Base-by-base conservation (phyloP, 2,329 filamentous ascomycete species). In the Paecilomyces variotii region DNA sequence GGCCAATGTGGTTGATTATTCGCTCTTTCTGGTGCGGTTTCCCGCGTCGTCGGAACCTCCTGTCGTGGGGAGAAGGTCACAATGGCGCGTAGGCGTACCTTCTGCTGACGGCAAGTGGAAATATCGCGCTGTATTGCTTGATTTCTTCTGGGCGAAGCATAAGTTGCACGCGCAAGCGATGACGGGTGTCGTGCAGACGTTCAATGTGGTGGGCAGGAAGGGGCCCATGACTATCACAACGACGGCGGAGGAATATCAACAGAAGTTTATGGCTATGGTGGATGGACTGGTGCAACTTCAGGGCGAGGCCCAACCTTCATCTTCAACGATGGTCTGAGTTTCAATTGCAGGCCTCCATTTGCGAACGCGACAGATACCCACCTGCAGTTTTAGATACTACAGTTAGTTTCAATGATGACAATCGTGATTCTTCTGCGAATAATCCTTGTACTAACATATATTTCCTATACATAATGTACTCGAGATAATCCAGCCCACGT, bases 61-160 rank as follows among this genome's bases (percentile, higher is more conserved):
- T 10, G 69, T 75, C 26, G 60, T 76, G 57, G 68, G 68, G n/a
- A 61, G 62, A 39, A 60, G 60, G 55, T 67, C 63, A 50, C 74
- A 74, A 4, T 91, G 87, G 87, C 78, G 87, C 10, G 80, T 76
- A 0, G 88, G 88, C 0, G 66, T 90, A 0, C 64, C 72, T 0
- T 87, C 86, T 9, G 76, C 79, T 0, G 84, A 89, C 65, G 83
- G 83, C 0, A 83, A 84, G 64, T 87, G 86, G 78, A 76, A 86
- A 11, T 91, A 89, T 66, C 81, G 87, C 2, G 85, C 82, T 2
- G 81, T 86, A 0, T 73, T 91, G 12, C 76, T 91, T 34, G 88
- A 91, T 70, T 91, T 91, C 73, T 90, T 91, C 76, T 91, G 88
- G 88, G 84, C 87, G 0, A 89, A 87, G 72, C 87, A 90, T 71